Base-by-base conservation (phyloP, 257 asterid genomes). In the Plantago ovata region DNA sequence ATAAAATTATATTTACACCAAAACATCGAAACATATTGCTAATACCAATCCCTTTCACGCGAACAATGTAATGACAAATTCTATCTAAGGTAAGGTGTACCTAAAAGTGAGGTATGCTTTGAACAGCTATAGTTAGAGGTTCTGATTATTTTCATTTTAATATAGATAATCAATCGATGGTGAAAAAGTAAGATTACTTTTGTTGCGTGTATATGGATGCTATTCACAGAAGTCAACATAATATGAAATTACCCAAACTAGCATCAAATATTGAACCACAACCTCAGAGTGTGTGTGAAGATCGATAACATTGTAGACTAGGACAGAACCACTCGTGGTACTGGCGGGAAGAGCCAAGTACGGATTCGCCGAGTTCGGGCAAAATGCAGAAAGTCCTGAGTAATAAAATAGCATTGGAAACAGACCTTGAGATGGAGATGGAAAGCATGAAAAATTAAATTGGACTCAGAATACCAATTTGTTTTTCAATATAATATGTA, bases 291-390 rank as follows among this genome's bases (percentile, higher is more conserved):
- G 94, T 12, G 95, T 69, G 55, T 86, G 92, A 71, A 87, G 85
- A 65, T 85, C 87, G 64, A 72, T 80, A 55, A 85, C 84, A 67
- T 87, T 78, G 84, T 91, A 87, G 69, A 91, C 77, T 63, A 91
- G 77, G 56, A 81, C 91, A 61, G 94, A 87, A 16, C 98, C 98
- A 80, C 83, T 78, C n/a, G 60, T 63, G 58, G 75, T 69, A 79
- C 95, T 83, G 53, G 95, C 92, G 47, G 96, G 98, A 76, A 91
- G 76, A 69, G 98, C 98, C 83, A 91, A 77, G 79, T 76, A 91
- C 69, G 94, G 84, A 72, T 81, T 80, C 41, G 85, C 95, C 70
- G 62, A 60, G 68, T 73, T 70, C 28, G 92, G 75, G 57, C 92
- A 87, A 80, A 87, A 91, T 70, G 96, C 94, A 79, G 92, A 87